phyloP scores from a whole-genome alignment of 164 flowering plant genomes.

The Aristolochia californica region DNA sequence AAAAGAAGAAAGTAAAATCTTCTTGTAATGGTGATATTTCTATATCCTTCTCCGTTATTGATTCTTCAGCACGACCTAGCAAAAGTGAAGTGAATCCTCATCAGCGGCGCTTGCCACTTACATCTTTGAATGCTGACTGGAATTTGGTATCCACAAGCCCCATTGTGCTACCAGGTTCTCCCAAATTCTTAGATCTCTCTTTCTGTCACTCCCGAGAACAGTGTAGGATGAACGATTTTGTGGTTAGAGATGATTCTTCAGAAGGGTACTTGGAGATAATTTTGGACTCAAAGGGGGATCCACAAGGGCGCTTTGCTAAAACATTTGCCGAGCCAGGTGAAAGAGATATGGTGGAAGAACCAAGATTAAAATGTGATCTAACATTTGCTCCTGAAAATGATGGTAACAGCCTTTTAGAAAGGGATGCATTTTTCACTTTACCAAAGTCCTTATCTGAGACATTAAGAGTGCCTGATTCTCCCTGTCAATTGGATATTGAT shows the following conservation, averaged over 20 bases:
- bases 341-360: constrained; percentile 14
- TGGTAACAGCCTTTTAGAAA: constrained; percentile 30
- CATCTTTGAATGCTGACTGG: constrained; percentile 12
- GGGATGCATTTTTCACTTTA: constrained; percentile 21
- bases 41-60: constrained; percentile 32
- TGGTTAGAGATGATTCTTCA: constrained; percentile 9
- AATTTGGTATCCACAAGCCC: constrained; percentile 11
- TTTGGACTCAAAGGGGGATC: constrained; percentile 19
- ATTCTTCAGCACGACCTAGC: constrained; percentile 34
- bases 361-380: constrained; percentile 19
- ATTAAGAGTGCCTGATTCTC: constrained; percentile 31
- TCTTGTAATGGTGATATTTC: constrained; percentile 28
- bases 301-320: constrained; percentile 3
- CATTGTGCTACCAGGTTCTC: constrained; percentile 5
- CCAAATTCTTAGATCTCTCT: constrained; percentile 11
- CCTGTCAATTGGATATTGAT: constrained; percentile 32
- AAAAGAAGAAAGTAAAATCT: constrained; percentile 42
- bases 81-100: constrained; percentile 29
- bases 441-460: constrained; percentile 56
- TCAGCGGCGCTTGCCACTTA: constrained; percentile 1
- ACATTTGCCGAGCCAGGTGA: constrained; percentile 2
- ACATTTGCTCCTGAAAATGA: constrained; percentile 27
- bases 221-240: background rate
- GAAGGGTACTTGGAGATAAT: constrained; percentile 28
- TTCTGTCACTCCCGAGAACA: constrained; percentile 5